These are phyloP conservation scores for Russula sp. DNA, from an alignment of 768 basidiomycete species.

Conservation along the genomic window DNA sequence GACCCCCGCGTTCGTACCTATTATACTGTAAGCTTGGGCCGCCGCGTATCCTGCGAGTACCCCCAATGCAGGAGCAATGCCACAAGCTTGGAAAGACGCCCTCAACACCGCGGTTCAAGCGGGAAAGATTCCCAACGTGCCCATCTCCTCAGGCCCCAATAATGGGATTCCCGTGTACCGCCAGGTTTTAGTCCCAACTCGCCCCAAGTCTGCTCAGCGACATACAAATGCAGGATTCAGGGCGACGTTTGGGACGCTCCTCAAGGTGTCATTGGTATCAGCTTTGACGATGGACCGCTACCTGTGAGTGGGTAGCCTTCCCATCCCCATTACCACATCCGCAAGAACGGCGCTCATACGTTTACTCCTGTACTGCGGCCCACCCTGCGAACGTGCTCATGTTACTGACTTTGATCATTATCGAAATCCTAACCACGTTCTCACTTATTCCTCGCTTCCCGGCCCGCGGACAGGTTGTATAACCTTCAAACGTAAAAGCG, in stretches of 20 bases:
- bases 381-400: not conserved
- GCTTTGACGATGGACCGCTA: slow-evolving; percentile 80
- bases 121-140: slow-evolving; percentile 69
- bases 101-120: slow-evolving; percentile 58
- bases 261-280: slow-evolving; percentile 52
- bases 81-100: slow-evolving; percentile 66
- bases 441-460: not conserved
- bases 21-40: slow-evolving; percentile 47
- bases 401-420: not conserved
- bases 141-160: slow-evolving; percentile 38
- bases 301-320: slow-evolving; percentile 33
- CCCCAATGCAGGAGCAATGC: slow-evolving; percentile 49
- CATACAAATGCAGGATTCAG: slow-evolving; percentile 46
- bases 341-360: not conserved
- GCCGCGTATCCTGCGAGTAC: slow-evolving; percentile 49
- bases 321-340: not conserved
- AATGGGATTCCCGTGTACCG: slow-evolving; percentile 35
- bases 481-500: slow-evolving; percentile 58
- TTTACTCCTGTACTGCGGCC: not conserved
- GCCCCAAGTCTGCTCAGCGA: slow-evolving; percentile 66
- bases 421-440: slow-evolving; percentile 5
- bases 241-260: slow-evolving; percentile 78
- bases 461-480: slow-evolving; percentile 43
- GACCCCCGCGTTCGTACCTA: not conserved
- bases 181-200: slow-evolving; percentile 37